phyloP scores from a whole-genome alignment of 2,329 filamentous ascomycete genomes.

The Aureobasidium leucospermi region DNA sequence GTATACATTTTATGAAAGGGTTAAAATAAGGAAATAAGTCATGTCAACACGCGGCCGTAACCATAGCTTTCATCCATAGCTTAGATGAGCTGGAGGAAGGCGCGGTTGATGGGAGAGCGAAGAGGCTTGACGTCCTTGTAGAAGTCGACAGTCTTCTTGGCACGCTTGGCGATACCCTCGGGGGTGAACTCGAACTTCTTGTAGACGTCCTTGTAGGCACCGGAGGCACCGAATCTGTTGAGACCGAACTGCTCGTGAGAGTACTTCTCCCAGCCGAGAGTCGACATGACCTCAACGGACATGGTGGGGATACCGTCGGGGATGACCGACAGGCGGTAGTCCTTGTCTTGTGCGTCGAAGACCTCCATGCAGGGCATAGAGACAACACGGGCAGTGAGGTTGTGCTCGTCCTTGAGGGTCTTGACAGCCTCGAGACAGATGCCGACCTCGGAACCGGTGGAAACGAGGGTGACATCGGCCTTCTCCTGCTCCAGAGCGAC shows the following conservation, averaged over 20 bases:
- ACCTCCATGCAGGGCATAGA: slow-evolving; percentile 96
- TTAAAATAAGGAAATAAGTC: neutral
- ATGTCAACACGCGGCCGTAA: slow-evolving; percentile 9
- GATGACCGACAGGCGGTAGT: slow-evolving; percentile 86
- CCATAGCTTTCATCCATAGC: slow-evolving; percentile 1
- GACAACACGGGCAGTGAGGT: slow-evolving; percentile 81
- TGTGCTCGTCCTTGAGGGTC: slow-evolving; percentile 81
- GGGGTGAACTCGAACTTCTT: slow-evolving; percentile 99
- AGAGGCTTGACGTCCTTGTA: slow-evolving; percentile 87
- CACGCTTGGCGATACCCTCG: slow-evolving; percentile 93
- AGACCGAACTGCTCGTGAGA: slow-evolving; percentile 98
- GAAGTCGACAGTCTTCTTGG: slow-evolving; percentile 85
- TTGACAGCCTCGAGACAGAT: slow-evolving; percentile 91
- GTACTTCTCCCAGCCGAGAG: slow-evolving; percentile 98
- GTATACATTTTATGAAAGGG: slow-evolving; percentile 6
- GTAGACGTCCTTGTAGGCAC: slow-evolving; percentile 97
- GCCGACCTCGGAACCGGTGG: slow-evolving; percentile 91
- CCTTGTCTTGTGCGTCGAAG: slow-evolving; percentile 89
- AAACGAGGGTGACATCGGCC: slow-evolving; percentile 81
- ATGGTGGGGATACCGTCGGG: slow-evolving; percentile 89
- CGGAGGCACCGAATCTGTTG: slow-evolving; percentile 97
- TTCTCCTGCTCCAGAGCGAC: slow-evolving; percentile 76
- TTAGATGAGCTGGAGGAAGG: slow-evolving; percentile 96
- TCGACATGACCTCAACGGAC: slow-evolving; percentile 94
- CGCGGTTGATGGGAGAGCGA: slow-evolving; percentile 91